Base-by-base conservation (phyloP, 129 eudicot genomes). In the Mikania micrantha region DNA sequence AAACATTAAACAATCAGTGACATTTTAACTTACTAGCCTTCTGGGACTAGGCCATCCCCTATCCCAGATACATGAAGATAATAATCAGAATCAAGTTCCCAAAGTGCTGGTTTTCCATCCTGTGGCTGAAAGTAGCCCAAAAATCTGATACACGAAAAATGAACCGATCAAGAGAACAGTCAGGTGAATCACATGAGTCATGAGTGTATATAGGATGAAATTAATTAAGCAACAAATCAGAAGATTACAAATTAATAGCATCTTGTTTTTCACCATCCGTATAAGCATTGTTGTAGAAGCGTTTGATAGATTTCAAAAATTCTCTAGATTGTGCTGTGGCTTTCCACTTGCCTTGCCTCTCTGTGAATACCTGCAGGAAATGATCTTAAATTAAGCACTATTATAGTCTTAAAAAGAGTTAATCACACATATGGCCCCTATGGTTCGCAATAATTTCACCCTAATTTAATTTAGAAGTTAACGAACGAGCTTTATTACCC, bases 211-310 rank as follows among this genome's bases (percentile, higher is more conserved):
- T 4, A 61, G 27, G 64, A 62, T 62, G 41, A 62, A 42, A 16
- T 32, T 53, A 29, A 54, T 11, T 4, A 52, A 9, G 28, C 31
- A 9, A 47, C 17, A 53, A 35, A 28, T 17, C 4, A 49, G 40
- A 59, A 9, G 61, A 65, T 73, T 82, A 91, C 92, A 93, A 73
- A 69, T 93, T 93, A 63, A 93, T 93, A 58, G 98, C 98, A 79
- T 93, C 98, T 84, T 93, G 98, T 80, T 93, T 93, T 79, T 93
- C 98, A 25, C 96, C 96, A 79, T 93, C 98, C 7, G 96, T 93
- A 74, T 93, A 93, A 24, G 98, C 87, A 77, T 93, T 93, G 84
- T 95, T 93, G 80, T 88, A 93, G 72, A 88, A 93, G 54, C 98
- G 74, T 88, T 86, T 82, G 70, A 93, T 88, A 72, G 96, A 88